Conservation (phyloP, 2,329 filamentous ascomycete species). For the Pezicula radicicola region DNA sequence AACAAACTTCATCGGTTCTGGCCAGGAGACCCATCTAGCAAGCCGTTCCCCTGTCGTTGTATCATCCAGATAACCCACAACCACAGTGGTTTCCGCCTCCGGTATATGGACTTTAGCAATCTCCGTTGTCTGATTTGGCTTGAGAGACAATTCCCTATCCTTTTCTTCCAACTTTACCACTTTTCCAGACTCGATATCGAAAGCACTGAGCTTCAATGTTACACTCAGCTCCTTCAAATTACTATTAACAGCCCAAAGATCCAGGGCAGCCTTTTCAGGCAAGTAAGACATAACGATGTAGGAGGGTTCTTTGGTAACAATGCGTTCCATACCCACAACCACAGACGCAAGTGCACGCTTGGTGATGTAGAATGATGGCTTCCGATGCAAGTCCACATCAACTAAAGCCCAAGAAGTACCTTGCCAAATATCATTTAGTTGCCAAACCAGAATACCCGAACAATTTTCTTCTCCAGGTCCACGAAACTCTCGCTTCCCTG, state of each 20-base stretch:
- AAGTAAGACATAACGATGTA: conserved; percentile 18
- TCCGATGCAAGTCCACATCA: conserved; percentile 51
- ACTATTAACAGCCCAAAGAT: conserved; percentile 22
- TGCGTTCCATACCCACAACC: conserved; percentile 20
- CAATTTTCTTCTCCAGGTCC: conserved; percentile 35
- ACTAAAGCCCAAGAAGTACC: conserved; percentile 64
- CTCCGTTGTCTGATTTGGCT: conserved; percentile 56
- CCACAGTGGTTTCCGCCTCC: conserved; percentile 46
- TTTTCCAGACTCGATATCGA: conserved; percentile 57
- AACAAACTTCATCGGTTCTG: conserved; percentile 66
- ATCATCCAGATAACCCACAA: conserved; percentile 53
- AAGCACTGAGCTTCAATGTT: conserved; percentile 41
- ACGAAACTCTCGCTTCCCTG: conserved; percentile 20
- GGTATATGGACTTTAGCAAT: conserved; percentile 53
- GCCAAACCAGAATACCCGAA: conserved; percentile 65
- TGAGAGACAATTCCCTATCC: conserved; percentile 18
- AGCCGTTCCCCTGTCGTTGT: conserved; percentile 42
- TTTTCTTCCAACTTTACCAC: conserved; percentile 43
- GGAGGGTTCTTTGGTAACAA: conserved; percentile 7
- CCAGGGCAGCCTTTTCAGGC: conserved; percentile 6
- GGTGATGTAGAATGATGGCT: conserved; percentile 50
- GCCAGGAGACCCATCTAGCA: conserved; percentile 66
- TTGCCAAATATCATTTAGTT: conserved; percentile 70
- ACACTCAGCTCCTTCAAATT: conserved; percentile 6
- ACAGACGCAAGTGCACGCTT: conserved; percentile 37